Base-by-base conservation (phyloP, 306 rosid genomes). In the Glycine tomentella region DNA sequence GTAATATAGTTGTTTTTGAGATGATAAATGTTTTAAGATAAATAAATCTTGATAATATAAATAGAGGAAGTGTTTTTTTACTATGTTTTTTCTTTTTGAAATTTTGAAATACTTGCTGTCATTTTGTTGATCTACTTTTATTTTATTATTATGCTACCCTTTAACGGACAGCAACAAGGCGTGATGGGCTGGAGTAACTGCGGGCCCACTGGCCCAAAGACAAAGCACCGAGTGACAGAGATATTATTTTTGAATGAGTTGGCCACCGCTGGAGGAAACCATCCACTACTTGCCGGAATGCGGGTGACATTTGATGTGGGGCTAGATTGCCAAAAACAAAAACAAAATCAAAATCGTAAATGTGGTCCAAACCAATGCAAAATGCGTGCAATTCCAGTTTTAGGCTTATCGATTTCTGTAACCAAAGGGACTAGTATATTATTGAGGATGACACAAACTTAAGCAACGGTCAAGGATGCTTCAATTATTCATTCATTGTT, bases 141-240 rank as follows among this genome's bases (percentile, higher is more conserved):
- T 25, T 25, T 25, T 25, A 6, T n/a, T n/a, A n/a, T 42, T 42
- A 7, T 42, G 46, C 46, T 42, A 42, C 77, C 65, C 73, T 12
- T 61, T 9, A 57, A 42, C 44, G 44, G 81, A 80, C 78, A 80
- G 75, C 62, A 80, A 59, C 81, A 51, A 51, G 53, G 80, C 56
- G 63, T 68, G 55, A 78, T 83, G 81, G 84, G 87, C 81, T 66
- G 56, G 57, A 56, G 57, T 25, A 75, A 36, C 16, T 72, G 3
- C n/a, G 73, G 87, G 80, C 87, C 87, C 77, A 79, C 51, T 49
- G 72, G 87, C 83, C 83, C 83, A 78, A 73, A 78, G 76, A 76
- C 31, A 25, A 78, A 76, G 50, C 83, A 78, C 80, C 57, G 66
- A 70, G 31, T 65, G 76, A 78, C 34, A 46, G 77, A 57, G 20